phyloP scores from a whole-genome alignment of 768 basidiomycete genomes.

The Rhodosporidiobolus odoratus region DNA sequence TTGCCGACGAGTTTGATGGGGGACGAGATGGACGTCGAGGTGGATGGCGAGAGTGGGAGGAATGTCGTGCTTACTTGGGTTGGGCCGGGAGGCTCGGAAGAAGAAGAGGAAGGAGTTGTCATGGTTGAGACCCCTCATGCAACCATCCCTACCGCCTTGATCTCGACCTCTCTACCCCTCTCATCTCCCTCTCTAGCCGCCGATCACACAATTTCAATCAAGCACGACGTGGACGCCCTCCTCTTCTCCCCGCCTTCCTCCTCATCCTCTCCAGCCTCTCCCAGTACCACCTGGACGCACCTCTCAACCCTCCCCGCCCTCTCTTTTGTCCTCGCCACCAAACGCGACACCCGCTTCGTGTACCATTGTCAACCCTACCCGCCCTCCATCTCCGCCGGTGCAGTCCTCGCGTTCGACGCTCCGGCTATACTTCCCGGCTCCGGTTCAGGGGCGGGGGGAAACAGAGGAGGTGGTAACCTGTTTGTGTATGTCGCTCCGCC shows the following conservation, averaged over 20 bases:
- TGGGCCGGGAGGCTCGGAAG: slow-evolving; percentile 49
- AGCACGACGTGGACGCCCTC: slow-evolving; percentile 68
- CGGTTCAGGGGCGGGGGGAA: too few species aligned
- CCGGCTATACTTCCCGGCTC: slow-evolving; percentile 4
- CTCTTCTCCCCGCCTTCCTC: slow-evolving; percentile 51
- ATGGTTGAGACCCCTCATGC: slow-evolving; percentile 43
- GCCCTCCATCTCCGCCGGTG: slow-evolving; percentile 42
- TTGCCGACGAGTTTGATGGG: slow-evolving; percentile 64
- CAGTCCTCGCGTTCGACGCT: slow-evolving; percentile 49
- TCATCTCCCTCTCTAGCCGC: slow-evolving; percentile 24
- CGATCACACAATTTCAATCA: slow-evolving; percentile 56
- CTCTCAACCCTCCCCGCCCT: slow-evolving; percentile 78
- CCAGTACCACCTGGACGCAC: slow-evolving; percentile 60
- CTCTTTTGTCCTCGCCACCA: slow-evolving; percentile 89
- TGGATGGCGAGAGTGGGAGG: slow-evolving; percentile 69
- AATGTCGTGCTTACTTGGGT: slow-evolving; percentile 65
- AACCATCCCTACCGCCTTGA: slow-evolving; percentile 45
- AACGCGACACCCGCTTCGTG: slow-evolving; percentile 81
- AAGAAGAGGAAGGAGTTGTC: slow-evolving; percentile 50
- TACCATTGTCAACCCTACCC: slow-evolving; percentile 53
- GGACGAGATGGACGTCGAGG: slow-evolving; percentile 88
- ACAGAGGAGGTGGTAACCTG: slow-evolving; percentile 26
- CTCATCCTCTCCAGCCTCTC: too few species aligned
- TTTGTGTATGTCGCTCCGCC: slow-evolving; percentile 34
- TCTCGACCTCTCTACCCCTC: slow-evolving; percentile 65